A percentile compares a stretch with the other conserved stretches of the same genome.
phyloP scores from a whole-genome alignment of 2,329 filamentous ascomycete species.

The Aspergillus sp. region DNA sequence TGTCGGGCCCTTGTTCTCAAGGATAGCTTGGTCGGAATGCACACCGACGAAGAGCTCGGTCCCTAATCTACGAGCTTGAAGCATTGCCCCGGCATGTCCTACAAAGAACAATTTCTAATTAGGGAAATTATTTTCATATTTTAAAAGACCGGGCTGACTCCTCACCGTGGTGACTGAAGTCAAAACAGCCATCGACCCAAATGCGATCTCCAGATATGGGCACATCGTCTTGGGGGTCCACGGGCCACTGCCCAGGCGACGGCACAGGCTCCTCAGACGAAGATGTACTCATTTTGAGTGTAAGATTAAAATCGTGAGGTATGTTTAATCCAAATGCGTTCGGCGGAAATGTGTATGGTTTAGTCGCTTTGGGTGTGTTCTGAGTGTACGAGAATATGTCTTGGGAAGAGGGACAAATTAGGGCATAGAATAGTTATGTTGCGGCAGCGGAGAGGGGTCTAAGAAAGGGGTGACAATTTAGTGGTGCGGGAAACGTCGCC shows the following conservation, averaged over 20 bases:
- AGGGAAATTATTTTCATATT: slow-evolving; percentile 1
- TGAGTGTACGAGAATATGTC: no score
- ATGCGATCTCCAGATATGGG: slow-evolving; percentile 65
- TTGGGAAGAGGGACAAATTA: no score
- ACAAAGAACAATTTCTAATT: slow-evolving; percentile 7
- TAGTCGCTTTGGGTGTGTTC: no score
- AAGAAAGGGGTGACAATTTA: background rate
- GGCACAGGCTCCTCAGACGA: slow-evolving; percentile 41
- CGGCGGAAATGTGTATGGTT: no score
- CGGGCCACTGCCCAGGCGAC: slow-evolving; percentile 56
- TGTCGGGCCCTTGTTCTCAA: slow-evolving; percentile 95
- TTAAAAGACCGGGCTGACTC: background rate
- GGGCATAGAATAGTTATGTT: no score
- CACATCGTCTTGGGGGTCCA: slow-evolving; percentile 58
- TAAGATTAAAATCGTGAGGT: background rate
- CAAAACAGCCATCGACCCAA: slow-evolving; percentile 98
- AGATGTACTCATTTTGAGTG: slow-evolving; percentile 10
- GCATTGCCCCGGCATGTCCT: slow-evolving; percentile 95
- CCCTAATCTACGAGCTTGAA: slow-evolving; percentile 89
- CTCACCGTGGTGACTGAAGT: slow-evolving; percentile 94
- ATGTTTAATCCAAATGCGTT: no score
- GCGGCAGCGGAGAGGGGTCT: background rate
- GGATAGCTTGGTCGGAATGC: slow-evolving; percentile 91
- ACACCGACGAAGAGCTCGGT: slow-evolving; percentile 86
- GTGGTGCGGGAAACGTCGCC: background rate